Evolutionary conservation across 1,139 yeast species (phyloP).

Genomic region (Nakaseomyces uthaithaninus): DNA sequence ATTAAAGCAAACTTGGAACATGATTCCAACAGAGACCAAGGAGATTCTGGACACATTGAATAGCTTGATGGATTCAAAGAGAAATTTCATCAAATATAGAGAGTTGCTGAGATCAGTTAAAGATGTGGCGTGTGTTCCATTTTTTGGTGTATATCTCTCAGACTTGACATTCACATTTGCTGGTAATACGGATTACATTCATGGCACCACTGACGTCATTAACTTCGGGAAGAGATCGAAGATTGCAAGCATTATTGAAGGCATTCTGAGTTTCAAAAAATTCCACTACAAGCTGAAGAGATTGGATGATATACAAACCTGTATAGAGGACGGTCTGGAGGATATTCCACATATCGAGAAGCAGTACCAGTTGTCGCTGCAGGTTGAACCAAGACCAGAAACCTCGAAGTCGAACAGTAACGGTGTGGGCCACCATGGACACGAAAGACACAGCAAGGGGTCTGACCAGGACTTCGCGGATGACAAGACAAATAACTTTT

Average conservation of each 20-base stretch:
- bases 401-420: slow-evolving; percentile 3
- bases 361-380: slow-evolving; percentile 67
- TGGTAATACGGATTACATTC: slow-evolving; percentile 74
- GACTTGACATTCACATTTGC: slow-evolving; percentile 84
- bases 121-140: slow-evolving; percentile 85
- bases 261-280: slow-evolving; percentile 63
- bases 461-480: slow-evolving; percentile 10
- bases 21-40: slow-evolving; percentile 48
- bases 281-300: slow-evolving; percentile 56
- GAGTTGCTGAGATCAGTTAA: slow-evolving; percentile 62
- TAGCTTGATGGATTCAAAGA: slow-evolving; percentile 74
- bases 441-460: slow-evolving; percentile 9
- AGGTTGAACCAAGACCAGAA: slow-evolving; percentile 36
- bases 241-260: slow-evolving; percentile 64
- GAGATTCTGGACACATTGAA: slow-evolving; percentile 61
- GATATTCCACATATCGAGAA: slow-evolving; percentile 63
- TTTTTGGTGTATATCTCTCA: slow-evolving; percentile 80
- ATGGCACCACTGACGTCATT: slow-evolving; percentile 48
- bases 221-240: slow-evolving; percentile 74
- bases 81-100: slow-evolving; percentile 81
- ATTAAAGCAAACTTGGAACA: slow-evolving; percentile 75
- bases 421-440: slow-evolving; percentile 8
- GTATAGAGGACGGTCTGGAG: slow-evolving; percentile 47
- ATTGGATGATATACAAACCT: slow-evolving; percentile 60
- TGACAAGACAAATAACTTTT: slow-evolving; percentile 11